These are phyloP conservation scores for Suillus subalutaceus DNA, from an alignment of 768 basidiomycete species.

Conservation along the genomic window DNA sequence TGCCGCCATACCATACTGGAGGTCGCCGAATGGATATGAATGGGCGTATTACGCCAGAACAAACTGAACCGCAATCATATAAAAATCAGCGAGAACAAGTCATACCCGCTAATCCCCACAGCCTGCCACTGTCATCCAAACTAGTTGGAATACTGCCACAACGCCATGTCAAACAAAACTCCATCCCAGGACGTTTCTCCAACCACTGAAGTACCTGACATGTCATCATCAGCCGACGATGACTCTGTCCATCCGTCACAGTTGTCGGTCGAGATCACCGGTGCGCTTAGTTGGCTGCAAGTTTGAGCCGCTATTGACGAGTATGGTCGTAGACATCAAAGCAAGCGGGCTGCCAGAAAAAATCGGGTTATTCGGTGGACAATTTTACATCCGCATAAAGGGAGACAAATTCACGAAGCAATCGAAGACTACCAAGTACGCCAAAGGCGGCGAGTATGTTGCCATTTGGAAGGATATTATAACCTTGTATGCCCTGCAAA, in stretches of 20 bases:
- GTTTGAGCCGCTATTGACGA: not conserved
- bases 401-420: constrained; percentile 29
- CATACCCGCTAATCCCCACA: not conserved
- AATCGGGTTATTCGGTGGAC: constrained; percentile 31
- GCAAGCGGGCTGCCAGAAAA: constrained; percentile 37
- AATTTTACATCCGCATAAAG: constrained; percentile 33
- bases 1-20: constrained; percentile 4
- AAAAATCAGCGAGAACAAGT: constrained; percentile 1
- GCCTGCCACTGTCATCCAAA: not conserved
- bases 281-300: constrained; percentile 9
- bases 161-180: constrained; percentile 1
- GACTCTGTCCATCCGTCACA: constrained; percentile 10
- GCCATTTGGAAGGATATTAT: constrained; percentile 31
- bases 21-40: constrained; percentile 6
- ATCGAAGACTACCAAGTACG: constrained; percentile 31
- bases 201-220: not conserved
- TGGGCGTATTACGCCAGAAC: not conserved
- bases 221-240: not conserved
- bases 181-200: not conserved
- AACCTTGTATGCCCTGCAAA: constrained; percentile 24
- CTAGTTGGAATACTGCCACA: not conserved
- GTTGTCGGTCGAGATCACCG: constrained; percentile 32
- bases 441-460: constrained; percentile 27
- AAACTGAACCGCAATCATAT: not conserved
- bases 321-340: constrained; percentile 29